These are phyloP conservation scores for Balansia obtecta DNA, from an alignment of 2,329 filamentous ascomycete species.

Conservation along the genomic window DNA sequence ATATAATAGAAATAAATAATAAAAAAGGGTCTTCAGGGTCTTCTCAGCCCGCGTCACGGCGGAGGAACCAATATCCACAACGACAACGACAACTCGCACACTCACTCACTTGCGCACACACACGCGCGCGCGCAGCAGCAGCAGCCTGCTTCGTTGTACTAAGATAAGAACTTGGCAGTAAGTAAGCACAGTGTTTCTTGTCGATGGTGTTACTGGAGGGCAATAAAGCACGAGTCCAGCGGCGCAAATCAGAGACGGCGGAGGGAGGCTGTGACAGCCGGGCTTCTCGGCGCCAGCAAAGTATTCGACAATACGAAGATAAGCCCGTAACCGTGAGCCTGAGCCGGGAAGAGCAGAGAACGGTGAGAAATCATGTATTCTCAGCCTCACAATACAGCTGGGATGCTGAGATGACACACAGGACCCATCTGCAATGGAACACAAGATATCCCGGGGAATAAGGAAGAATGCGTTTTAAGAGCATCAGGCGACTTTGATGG, in stretches of 20 bases:
- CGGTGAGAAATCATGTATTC: conserved; percentile 1
- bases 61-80: conserved; percentile 5
- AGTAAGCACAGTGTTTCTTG: conserved; percentile 6
- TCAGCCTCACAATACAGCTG: conserved; percentile 11
- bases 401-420: conserved; percentile 11
- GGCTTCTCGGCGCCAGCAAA: background rate
- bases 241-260: conserved; percentile 2
- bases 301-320: conserved; percentile 3
- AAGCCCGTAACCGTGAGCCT: conserved; percentile 2
- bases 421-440: conserved; percentile 14
- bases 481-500: conserved; percentile 5
- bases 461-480: conserved; percentile 2
- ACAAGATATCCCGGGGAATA: conserved; percentile 7
- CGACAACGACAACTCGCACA: no score
- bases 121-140: conserved; percentile 23
- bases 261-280: conserved; percentile 10
- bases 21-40: conserved; percentile 1
- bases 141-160: conserved; percentile 26
- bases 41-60: conserved; percentile 1
- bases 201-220: conserved; percentile 4
- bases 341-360: background rate
- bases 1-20: background rate
- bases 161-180: conserved; percentile 6
- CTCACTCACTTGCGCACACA: background rate
- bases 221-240: background rate